These are phyloP conservation scores for Acorus gramineus DNA, from an alignment of 106 monocot genomes.

Conservation along the genomic window DNA sequence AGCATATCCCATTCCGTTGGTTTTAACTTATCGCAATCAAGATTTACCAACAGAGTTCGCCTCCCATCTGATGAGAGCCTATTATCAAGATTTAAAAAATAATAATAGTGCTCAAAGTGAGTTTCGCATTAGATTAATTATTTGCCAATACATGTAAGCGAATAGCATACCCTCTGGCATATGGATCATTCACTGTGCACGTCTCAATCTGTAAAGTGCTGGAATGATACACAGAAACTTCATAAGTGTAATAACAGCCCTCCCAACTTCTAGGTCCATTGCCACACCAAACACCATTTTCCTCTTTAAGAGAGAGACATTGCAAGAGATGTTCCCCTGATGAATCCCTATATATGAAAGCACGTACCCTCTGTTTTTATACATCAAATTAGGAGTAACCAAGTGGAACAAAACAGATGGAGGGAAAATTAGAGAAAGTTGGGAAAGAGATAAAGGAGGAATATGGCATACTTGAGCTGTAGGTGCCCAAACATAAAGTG, in stretches of 20 bases:
- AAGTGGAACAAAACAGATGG: not conserved
- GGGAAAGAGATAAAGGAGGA: not conserved
- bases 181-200: constrained; percentile 69
- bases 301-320: constrained; percentile 45
- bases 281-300: constrained; percentile 62
- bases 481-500: constrained; percentile 83
- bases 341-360: constrained; percentile 40
- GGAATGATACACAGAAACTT: constrained; percentile 67
- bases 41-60: constrained; percentile 51
- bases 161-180: constrained; percentile 67
- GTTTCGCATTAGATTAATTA: too few species aligned
- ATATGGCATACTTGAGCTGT: constrained; percentile 62
- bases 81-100: constrained; percentile 10
- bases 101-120: too few species aligned
- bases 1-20: constrained; percentile 61
- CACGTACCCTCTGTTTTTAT: constrained; percentile 39
- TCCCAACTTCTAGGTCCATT: constrained; percentile 60
- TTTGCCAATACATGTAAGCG: not conserved
- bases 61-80: constrained; percentile 68
- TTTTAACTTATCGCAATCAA: constrained; percentile 50
- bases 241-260: constrained; percentile 69
- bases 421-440: not conserved
- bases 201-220: constrained; percentile 47
- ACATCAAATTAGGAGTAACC: not conserved
- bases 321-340: constrained; percentile 22